Conservation (phyloP, 2,329 filamentous ascomycete genomes). For the Ceratocystiopsis sp. region DNA sequence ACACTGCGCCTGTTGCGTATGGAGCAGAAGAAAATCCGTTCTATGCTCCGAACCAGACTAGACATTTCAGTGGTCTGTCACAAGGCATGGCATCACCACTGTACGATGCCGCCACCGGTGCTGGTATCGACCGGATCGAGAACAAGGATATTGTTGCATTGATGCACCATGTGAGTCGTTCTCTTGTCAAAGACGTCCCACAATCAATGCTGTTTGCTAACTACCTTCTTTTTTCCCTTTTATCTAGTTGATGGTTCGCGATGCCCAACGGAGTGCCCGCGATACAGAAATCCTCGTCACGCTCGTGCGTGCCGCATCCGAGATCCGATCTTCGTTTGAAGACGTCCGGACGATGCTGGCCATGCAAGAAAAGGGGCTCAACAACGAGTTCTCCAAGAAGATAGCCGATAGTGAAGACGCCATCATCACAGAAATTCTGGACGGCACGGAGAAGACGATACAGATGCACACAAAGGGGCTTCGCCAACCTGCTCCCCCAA, state of each 20-base stretch:
- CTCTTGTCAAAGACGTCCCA: too few species aligned
- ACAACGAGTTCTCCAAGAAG: conserved; percentile 62
- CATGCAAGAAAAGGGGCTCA: conserved; percentile 75
- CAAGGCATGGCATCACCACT: conserved; percentile 80
- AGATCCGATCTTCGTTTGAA: conserved; percentile 94
- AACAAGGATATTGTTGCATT: conserved; percentile 92
- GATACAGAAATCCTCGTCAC: conserved; percentile 95
- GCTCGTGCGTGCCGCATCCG: conserved; percentile 79
- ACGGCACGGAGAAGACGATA: conserved; percentile 71
- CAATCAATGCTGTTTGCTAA: too few species aligned
- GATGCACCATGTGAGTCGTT: conserved; percentile 67
- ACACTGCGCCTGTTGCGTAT: conserved; percentile 20
- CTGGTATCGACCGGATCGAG: conserved; percentile 78
- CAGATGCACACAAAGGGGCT: conserved; percentile 74
- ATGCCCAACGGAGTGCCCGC: conserved; percentile 86
- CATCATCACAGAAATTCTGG: conserved; percentile 73
- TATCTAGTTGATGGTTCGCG: conserved; percentile 52
- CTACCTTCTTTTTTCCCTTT: too few species aligned
- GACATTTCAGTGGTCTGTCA: conserved; percentile 74
- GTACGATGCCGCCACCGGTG: conserved; percentile 77
- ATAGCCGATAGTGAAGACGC: conserved; percentile 68
- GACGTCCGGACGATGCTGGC: conserved; percentile 87
- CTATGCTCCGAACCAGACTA: conserved; percentile 37
- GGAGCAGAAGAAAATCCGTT: conserved; percentile 45
- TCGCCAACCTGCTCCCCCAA: conserved; percentile 54